Evolutionary conservation across 2,329 filamentous ascomycete genomes (phyloP), one percentile per base, ranked within the genome.

Genomic region (Sarocladium kiliense): DNA sequence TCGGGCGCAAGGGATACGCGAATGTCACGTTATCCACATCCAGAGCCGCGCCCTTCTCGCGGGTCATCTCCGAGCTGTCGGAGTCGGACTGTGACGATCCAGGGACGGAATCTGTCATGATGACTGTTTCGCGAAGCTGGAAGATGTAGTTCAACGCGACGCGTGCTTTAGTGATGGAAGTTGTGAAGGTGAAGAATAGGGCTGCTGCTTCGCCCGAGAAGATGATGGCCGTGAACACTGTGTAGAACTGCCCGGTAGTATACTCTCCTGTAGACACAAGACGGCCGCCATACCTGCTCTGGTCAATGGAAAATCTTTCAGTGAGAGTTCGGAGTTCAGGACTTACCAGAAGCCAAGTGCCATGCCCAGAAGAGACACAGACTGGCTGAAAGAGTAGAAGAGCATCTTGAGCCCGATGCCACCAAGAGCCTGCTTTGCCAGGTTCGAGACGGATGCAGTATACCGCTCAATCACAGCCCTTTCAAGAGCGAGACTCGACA

Each of bases 1-100:
- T 59, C 11, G 71, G 66, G 12, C 72, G 62, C 37, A 68, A 60
- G 3, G 82, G 81, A 56, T 87, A 87, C 1, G 80, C 71, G 64
- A 87, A 87, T 11, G 73, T 64, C 14, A 87, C 72, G 11, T 78
- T 66, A 19, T 74, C 68, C 58, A 84, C 30, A n/a, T 74, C 67
- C 0, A 84, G 60, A 1, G 66, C 63, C n/a, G 68, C 63, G 4
- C 68, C 64, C 57, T 69, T 63, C 26, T 58, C 59, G 0, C 39
- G 50, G 3, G 19, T 47, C 14, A 3, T 3, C 3, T 23, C 30
- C 3, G 32, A 5, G 34, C 36, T 30, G 50, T 39, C 32, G 7
- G 32, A 27, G 32, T 39, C 34, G 7, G 50, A 27, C 11, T 27
- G 6, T n/a, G 16, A 2, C 2, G n/a, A 18, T 10, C n/a, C 50